Percentiles rank a stretch among this genome's conserved stretches.
Conservation (phyloP, 176 grass and related monocot genomes). For the Saccharum spontaneum region DNA sequence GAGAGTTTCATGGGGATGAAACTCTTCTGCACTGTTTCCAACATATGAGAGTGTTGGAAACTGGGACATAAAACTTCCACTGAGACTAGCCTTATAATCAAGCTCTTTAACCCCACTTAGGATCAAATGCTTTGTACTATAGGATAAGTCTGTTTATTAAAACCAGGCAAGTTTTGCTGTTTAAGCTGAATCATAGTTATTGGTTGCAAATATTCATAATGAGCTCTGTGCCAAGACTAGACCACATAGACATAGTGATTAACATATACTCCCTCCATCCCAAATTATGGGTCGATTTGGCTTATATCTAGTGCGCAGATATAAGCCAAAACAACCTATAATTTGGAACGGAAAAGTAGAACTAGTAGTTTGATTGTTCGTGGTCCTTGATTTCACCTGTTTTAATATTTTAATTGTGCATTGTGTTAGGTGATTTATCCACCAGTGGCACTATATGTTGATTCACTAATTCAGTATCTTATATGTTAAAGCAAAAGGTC, state of each 20-base stretch:
- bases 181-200: not conserved
- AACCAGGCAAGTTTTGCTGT: not conserved
- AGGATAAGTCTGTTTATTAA: conserved; percentile 6
- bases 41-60: no score
- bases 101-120: not conserved
- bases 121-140: not conserved
- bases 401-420: not conserved
- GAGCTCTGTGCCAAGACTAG: not conserved
- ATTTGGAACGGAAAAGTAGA: not conserved
- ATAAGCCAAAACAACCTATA: not conserved
- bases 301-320: not conserved
- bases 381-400: not conserved
- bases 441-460: not conserved
- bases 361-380: not conserved
- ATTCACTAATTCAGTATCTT: not conserved
- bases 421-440: not conserved
- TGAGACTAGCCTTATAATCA: not conserved
- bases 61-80: no score
- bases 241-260: not conserved
- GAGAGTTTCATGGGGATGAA: no score
- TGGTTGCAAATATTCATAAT: not conserved
- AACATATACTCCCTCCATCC: not conserved
- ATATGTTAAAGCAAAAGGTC: not conserved
- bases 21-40: no score
- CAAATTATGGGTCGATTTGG: not conserved